Evolutionary conservation across 1,284 basidiomycete genomes (phyloP), one percentile per base, ranked within the genome.

Genomic region (Ustilago hordei): DNA sequence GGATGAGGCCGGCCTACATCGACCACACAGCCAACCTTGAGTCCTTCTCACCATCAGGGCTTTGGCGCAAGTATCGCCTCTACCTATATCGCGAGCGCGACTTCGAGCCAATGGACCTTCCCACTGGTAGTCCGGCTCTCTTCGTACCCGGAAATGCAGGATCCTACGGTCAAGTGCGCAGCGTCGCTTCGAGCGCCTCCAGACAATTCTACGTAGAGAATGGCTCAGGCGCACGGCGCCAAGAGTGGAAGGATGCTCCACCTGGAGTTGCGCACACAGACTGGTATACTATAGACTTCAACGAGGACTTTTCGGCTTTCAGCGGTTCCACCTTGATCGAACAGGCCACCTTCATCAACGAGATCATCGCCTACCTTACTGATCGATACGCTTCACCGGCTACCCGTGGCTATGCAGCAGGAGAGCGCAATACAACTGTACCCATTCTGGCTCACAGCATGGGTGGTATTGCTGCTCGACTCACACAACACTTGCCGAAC

Each of bases 91-190:
- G 95, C 31, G 97, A 99, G 38, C 65, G 47, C 31, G 43, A 56
- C 36, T 55, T 62, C 48, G 59, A 58, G 36, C 80, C 35, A 6
- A 63, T 60, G 69, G 70, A 73, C 13, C 53, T 67, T 34, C 69
- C 75, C 0, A 61, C 55, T 0, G 77, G 80, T 2, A 67, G 68
- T 19, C 96, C 97, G 7, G 94, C 96, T 11, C 89, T 99, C 34
- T 99, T 99, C 87, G 92, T 99, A 23, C 97, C 97, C 1, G 97
- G 97, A 2, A 98, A 98, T 83, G 95, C 97, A 12, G 97, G 97
- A 2, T 95, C 94, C 3, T 96, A 93, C 55, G 92, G 91, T 72
- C 97, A 99, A 89, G 92, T 94, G 23, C 91, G 97, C 67, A 98
- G 95, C 17, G 94, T 99, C 78, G 96, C 95, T 2, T 95, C 94